A percentile compares a stretch with the other conserved stretches of the same genome.
Evolutionary conservation across 345 rosid genomes (phyloP).

Genomic region (Brassica carinata): DNA sequence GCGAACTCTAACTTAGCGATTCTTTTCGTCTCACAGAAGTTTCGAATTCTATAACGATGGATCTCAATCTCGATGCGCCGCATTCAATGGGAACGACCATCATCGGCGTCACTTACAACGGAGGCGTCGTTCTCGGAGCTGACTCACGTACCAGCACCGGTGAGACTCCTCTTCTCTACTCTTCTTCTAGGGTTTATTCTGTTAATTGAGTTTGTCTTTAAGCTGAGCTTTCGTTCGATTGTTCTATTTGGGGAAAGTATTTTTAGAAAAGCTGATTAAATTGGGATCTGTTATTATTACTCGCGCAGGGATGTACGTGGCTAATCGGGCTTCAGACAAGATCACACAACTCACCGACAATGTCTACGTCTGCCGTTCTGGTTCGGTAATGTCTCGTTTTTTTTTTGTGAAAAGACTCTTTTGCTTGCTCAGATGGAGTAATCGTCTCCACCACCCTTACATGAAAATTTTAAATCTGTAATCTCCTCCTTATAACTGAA

Average conservation of each 20-base stretch:
- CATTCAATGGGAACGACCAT: slow-evolving; percentile 99
- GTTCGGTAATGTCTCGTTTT: slow-evolving; percentile 66
- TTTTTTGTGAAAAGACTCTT: neutral
- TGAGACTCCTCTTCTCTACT: slow-evolving; percentile 29
- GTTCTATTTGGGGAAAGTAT: neutral
- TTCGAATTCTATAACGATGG: slow-evolving; percentile 13
- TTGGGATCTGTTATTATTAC: slow-evolving; percentile 16
- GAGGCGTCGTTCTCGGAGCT: slow-evolving; percentile 99
- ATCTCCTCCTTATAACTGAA: too few species aligned
- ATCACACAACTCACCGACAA: slow-evolving; percentile 96
- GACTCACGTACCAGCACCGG: slow-evolving; percentile 99
- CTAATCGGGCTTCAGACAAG: slow-evolving; percentile 97
- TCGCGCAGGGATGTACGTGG: slow-evolving; percentile 75
- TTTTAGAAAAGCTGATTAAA: neutral
- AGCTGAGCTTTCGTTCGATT: neutral
- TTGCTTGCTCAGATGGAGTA: neutral
- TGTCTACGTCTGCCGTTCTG: slow-evolving; percentile 95
- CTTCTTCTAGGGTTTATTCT: neutral
- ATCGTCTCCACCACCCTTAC: too few species aligned
- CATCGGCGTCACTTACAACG: slow-evolving; percentile 95
- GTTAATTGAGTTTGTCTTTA: neutral
- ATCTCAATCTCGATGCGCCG: slow-evolving; percentile 57
- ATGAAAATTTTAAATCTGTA: too few species aligned
- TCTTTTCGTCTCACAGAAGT: neutral
- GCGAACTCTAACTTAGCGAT: neutral